These are phyloP conservation scores for Fusarium sp. DNA, from an alignment of 2,329 filamentous ascomycete species.

Conservation along the genomic window DNA sequence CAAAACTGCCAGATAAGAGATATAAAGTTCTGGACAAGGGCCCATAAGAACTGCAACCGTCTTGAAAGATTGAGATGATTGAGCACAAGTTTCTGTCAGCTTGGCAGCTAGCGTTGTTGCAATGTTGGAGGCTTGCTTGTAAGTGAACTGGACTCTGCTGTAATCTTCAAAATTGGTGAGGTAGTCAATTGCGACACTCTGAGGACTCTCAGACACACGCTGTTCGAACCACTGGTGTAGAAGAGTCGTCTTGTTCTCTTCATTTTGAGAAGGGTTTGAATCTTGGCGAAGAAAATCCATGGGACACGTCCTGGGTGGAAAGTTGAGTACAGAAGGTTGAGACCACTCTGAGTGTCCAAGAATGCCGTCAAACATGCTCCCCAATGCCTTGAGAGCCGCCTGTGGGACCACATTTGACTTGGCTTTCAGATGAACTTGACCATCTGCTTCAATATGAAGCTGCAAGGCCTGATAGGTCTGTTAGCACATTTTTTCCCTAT, in stretches of 20 bases:
- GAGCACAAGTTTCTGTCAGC: neutral
- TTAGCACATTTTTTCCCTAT: neutral
- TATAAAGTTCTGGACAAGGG: conserved; percentile 18
- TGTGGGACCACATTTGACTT: neutral
- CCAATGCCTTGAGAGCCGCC: neutral
- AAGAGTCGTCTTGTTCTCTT: neutral
- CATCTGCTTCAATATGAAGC: neutral
- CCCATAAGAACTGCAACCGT: conserved; percentile 10
- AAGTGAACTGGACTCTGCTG: neutral
- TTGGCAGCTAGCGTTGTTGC: neutral
- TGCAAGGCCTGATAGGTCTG: neutral
- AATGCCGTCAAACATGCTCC: conserved; percentile 6
- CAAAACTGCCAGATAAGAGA: conserved; percentile 13
- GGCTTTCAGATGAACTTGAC: neutral
- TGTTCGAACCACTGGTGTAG: conserved; percentile 20
- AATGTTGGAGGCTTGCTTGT: neutral
- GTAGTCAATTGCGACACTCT: conserved; percentile 6
- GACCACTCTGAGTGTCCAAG: neutral
- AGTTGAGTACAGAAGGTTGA: conserved; percentile 17
- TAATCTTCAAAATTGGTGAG: neutral
- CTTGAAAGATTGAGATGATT: neutral
- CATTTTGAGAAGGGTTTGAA: neutral
- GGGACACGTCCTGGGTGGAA: conserved; percentile 1
- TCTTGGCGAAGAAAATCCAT: neutral
- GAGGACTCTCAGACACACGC: neutral